Evolutionary conservation across 768 basidiomycete genomes (phyloP).

Genomic region (Pulveroboletus frians): DNA sequence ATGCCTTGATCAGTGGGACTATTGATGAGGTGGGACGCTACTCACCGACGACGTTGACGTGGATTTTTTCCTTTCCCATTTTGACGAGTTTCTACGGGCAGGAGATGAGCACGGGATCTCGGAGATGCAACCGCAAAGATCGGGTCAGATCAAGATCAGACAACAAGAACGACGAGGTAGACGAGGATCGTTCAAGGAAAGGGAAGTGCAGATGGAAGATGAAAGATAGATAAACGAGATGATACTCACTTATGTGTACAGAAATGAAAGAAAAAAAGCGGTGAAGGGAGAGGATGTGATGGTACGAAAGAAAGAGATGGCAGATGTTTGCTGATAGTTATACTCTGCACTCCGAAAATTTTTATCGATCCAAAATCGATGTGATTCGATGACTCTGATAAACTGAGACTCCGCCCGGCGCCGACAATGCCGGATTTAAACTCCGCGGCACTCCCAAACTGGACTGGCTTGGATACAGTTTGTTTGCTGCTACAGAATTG

Average conservation of each 20-base stretch:
- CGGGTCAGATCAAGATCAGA: slow-evolving; percentile 9
- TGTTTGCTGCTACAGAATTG: not conserved
- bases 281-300: slow-evolving; percentile 31
- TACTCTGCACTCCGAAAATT: slow-evolving; percentile 50
- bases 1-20: slow-evolving; percentile 27
- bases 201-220: slow-evolving; percentile 23
- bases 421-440: slow-evolving; percentile 14
- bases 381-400: slow-evolving; percentile 43
- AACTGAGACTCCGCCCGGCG: slow-evolving; percentile 45
- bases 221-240: not conserved
- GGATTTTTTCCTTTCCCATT: slow-evolving; percentile 96
- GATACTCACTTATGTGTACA: slow-evolving; percentile 42
- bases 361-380: slow-evolving; percentile 66
- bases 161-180: slow-evolving; percentile 3
- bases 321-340: slow-evolving; percentile 54
- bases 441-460: slow-evolving; percentile 3
- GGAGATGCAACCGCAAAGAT: slow-evolving; percentile 21
- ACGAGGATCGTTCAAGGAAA: slow-evolving; percentile 11
- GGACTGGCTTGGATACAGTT: not conserved
- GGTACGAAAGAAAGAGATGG: slow-evolving; percentile 33
- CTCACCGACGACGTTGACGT: slow-evolving; percentile 97
- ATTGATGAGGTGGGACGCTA: slow-evolving; percentile 22
- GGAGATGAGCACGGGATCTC: slow-evolving; percentile 9
- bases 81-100: slow-evolving; percentile 47
- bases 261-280: slow-evolving; percentile 33